Evolutionary conservation across 2,329 filamentous ascomycete species (phyloP).

Genomic region (Periconia macrospinosa): DNA sequence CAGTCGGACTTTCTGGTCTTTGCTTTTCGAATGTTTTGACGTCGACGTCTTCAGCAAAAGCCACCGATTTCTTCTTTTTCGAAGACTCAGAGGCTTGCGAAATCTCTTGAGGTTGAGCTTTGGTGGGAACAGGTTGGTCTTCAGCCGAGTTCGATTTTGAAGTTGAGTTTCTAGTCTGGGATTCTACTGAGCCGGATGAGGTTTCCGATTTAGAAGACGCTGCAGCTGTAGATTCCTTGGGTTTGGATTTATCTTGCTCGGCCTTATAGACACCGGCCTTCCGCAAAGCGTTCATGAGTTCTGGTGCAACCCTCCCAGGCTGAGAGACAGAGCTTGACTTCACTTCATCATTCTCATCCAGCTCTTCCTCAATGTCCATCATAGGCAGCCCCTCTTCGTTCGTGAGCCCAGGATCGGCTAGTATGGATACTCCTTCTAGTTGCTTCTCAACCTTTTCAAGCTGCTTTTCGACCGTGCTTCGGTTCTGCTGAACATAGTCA

Average conservation of each 20-base stretch:
- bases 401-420: slow-evolving; percentile 62
- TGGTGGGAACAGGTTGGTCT: not conserved
- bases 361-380: slow-evolving; percentile 87
- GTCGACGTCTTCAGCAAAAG: slow-evolving; percentile 64
- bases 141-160: not conserved
- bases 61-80: slow-evolving; percentile 59
- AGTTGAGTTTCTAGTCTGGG: not conserved
- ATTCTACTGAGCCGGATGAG: not conserved
- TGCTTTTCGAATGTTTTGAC: slow-evolving; percentile 37
- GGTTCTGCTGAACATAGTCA: slow-evolving; percentile 87
- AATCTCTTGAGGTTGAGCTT: not conserved
- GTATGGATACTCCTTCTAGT: slow-evolving; percentile 59
- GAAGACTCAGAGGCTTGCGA: not conserved
- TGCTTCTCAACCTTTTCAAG: slow-evolving; percentile 70
- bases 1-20: slow-evolving; percentile 11
- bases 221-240: not conserved
- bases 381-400: slow-evolving; percentile 75
- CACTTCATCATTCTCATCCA: slow-evolving; percentile 89
- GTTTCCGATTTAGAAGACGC: not conserved
- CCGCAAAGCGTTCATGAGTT: slow-evolving; percentile 71
- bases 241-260: slow-evolving; percentile 18
- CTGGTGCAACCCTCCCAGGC: slow-evolving; percentile 68
- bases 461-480: slow-evolving; percentile 72
- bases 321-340: slow-evolving; percentile 56
- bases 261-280: slow-evolving; percentile 67